Base-by-base conservation (phyloP, 2,329 filamentous ascomycete species). In the Exophiala sp. region DNA sequence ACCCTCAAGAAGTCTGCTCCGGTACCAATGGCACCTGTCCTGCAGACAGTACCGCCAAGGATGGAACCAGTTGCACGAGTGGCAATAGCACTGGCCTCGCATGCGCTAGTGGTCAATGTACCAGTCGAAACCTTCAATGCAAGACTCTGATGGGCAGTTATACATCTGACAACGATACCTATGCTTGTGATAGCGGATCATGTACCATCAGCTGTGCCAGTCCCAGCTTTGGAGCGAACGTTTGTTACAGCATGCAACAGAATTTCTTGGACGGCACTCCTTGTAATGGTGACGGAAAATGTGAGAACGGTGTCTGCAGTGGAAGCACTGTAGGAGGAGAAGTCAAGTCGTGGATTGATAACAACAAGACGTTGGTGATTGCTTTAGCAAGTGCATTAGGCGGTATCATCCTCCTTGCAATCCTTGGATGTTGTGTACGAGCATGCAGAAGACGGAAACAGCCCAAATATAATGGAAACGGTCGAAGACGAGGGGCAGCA, bases 91-190 rank as follows among this genome's bases (percentile, higher is more conserved):
- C 41, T 8, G 81, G 82, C 1, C 79, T 97, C 32, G 74, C 82
- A 32, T 99, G 94, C 68, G 90, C 94, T 29, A 91, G 88, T 42
- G 94, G 94, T 10, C 92, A 97, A 72, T 99, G 94, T 71, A 99
- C 94, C 3, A 94, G 88, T 49, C 86, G 94, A 59, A 85, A 96
- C 69, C 80, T 86, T 66, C 94, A 99, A 73, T 99, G 94, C 75
- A 85, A 86, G 70, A 87, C 84, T 9, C 78, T 95, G 44, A 88
- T 96, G 78, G 91, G 90, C 34, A 83, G 81, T 24, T 81, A 87
- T 57, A 86, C 85, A 0, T 78, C 82, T 52, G 82, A 80, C 68
- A 92, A 91, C 72, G 82, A 89, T 65, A 95, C 90, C 1, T 84
- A 83, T 64, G 86, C 91, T 8, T 99, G 94, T 72, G 83, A 86